Evolutionary conservation across 1,139 yeast genomes (phyloP), one percentile per base, ranked within the genome.

Genomic region (Kodamaea derodonti): DNA sequence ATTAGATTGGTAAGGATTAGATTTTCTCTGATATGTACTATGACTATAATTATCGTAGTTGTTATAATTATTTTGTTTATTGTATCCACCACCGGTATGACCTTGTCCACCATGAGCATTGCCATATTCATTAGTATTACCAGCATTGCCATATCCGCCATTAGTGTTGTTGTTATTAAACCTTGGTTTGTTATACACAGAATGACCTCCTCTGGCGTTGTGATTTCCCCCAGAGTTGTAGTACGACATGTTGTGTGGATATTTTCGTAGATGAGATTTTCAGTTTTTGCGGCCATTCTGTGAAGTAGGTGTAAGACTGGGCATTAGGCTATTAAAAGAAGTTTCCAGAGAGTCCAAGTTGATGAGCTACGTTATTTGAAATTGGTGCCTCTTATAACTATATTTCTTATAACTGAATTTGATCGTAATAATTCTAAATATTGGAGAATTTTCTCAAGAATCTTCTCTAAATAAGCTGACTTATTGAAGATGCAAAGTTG

Each of bases 211-310:
- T 31, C 35, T 9, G 22, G 22, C 25, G 15, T 23, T 28, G 24
- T 35, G 28, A 12, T 26, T 28, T 9, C 31, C 36, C 9, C 36
- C 32, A n/a, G 34, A 23, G 24, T 36, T 40, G 34, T 43, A 36
- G 34, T 42, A 42, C 9, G 47, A 43, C 47, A 43, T 43, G 12
- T 26, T 23, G 28, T 24, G 14, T n/a, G n/a, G n/a, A 9, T 4
- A 46, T 75, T 79, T 7, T 12, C 23, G 32, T 27, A 30, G 13
- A 17, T 22, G 24, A 27, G 23, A 20, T 18, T 20, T 24, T 10
- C 22, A 28, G 12, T n/a, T n/a, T n/a, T n/a, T n/a, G n/a, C n/a
- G n/a, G n/a, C n/a, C n/a, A n/a, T n/a, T n/a, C n/a, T n/a, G n/a
- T n/a, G n/a, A n/a, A n/a, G n/a, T n/a, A n/a, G n/a, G n/a, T n/a